Percentiles rank a stretch among this genome's conserved stretches.
Conservation (phyloP, 2,329 filamentous ascomycete species). For the Aspergillus jensenii region DNA sequence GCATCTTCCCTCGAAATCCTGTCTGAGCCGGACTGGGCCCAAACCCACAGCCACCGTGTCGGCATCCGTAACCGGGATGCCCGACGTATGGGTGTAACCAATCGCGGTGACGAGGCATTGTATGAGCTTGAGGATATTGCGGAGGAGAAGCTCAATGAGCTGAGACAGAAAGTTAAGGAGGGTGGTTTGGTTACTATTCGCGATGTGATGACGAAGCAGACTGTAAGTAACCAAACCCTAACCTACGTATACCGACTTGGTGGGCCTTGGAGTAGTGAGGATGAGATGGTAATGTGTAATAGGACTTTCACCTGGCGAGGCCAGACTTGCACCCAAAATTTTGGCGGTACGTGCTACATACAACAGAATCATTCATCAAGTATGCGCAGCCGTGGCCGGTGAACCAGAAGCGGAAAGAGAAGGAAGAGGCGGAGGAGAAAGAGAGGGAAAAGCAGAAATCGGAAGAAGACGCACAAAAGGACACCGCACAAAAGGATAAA, state of each 20-base stretch:
- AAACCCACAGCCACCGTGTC: background rate
- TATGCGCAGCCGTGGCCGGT: constrained; percentile 50
- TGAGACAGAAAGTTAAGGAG: constrained; percentile 24
- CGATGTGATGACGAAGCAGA: constrained; percentile 26
- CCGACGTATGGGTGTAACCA: background rate
- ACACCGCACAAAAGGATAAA: background rate
- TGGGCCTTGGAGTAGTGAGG: background rate
- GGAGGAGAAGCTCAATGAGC: constrained; percentile 22
- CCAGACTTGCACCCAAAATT: constrained; percentile 47
- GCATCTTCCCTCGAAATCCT: background rate
- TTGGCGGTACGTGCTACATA: constrained; percentile 53
- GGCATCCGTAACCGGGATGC: background rate
- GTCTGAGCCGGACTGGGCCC: constrained; percentile 1
- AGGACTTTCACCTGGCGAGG: constrained; percentile 47
- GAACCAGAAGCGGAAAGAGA: constrained; percentile 43
- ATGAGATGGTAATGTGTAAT: background rate
- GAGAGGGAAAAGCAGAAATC: constrained; percentile 12
- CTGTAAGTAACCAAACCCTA: background rate
- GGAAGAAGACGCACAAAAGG: constrained; percentile 15
- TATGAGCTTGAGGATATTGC: constrained; percentile 23
- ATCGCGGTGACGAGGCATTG: constrained; percentile 3
- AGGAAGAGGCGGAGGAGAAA: constrained; percentile 18
- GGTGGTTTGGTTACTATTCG: constrained; percentile 27
- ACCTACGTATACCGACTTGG: too few species aligned
- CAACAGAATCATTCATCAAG: constrained; percentile 52